phyloP scores from a whole-genome alignment of 169 alveolate genomes.

The Theileria equi region DNA sequence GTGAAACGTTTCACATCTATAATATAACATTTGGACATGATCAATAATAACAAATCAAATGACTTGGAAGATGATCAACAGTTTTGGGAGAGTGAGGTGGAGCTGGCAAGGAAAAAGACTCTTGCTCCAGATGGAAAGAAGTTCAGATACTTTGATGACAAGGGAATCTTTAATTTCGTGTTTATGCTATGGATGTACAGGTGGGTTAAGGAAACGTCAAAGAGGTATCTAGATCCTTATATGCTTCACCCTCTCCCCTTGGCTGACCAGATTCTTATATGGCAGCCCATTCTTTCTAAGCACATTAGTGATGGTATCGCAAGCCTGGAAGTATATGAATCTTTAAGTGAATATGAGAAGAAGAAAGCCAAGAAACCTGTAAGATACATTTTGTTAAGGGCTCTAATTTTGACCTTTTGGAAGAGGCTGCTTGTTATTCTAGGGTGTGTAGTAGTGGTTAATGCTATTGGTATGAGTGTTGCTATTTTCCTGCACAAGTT shows the following conservation, averaged over 20 bases:
- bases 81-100: no score
- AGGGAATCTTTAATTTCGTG: slow-evolving; percentile 17
- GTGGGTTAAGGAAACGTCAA: slow-evolving; percentile 27
- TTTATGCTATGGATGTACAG: slow-evolving; percentile 28
- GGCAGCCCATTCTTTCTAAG: slow-evolving; percentile 50
- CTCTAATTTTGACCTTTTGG: slow-evolving; percentile 31
- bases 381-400: slow-evolving; percentile 9
- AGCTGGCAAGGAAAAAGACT: no score
- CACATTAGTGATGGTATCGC: slow-evolving; percentile 46
- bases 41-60: no score
- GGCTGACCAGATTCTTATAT: slow-evolving; percentile 31
- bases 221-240: slow-evolving; percentile 7
- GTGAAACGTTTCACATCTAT: no score
- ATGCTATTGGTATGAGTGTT: slow-evolving; percentile 17
- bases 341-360: background rate
- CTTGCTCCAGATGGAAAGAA: no score
- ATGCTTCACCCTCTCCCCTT: slow-evolving; percentile 35
- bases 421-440: slow-evolving; percentile 11
- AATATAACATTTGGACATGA: no score
- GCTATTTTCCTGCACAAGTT: slow-evolving; percentile 10
- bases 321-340: slow-evolving; percentile 1
- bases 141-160: slow-evolving; percentile 13
- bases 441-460: slow-evolving; percentile 7
- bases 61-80: no score
- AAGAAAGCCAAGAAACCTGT: background rate